phyloP scores from a whole-genome alignment of 2,329 filamentous ascomycete species.

The Pseudocercospora macadamiae region DNA sequence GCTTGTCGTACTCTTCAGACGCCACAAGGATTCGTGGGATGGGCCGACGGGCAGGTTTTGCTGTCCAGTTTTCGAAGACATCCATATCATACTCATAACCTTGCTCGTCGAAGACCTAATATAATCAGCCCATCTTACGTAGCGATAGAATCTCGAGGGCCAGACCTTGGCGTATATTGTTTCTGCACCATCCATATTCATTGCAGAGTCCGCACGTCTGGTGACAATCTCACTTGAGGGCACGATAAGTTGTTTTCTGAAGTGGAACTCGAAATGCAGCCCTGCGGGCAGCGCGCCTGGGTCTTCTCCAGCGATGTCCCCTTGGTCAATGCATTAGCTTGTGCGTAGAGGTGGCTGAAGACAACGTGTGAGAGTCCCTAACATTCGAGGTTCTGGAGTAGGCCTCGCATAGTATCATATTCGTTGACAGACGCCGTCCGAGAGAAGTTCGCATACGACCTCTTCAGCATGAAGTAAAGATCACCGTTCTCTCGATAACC shows the following conservation, averaged over 20 bases:
- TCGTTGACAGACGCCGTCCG: not conserved
- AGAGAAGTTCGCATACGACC: constrained; percentile 12
- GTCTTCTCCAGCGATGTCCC: constrained; percentile 1
- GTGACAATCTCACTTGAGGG: constrained; percentile 1
- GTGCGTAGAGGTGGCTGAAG: too few species aligned
- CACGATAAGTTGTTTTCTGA: constrained; percentile 7
- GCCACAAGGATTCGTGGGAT: not conserved
- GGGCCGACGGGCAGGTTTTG: not conserved
- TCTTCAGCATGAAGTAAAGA: constrained; percentile 10
- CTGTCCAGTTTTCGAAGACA: not conserved
- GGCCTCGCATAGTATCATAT: not conserved
- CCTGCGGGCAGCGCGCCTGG: not conserved
- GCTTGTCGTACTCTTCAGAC: not conserved
- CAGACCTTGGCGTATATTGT: constrained; percentile 1
- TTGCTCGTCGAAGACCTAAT: constrained; percentile 6
- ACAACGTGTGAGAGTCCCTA: too few species aligned
- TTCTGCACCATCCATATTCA: constrained; percentile 8
- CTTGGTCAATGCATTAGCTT: not conserved
- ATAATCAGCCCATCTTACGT: not conserved
- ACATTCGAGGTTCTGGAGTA: not conserved
- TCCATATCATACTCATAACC: constrained; percentile 13
- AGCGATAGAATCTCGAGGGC: not conserved
- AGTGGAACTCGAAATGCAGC: constrained; percentile 9
- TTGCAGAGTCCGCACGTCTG: not conserved
- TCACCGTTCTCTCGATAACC: constrained; percentile 8